Evolutionary conservation across 2,329 filamentous ascomycete genomes (phyloP).

Genomic region (Aspergillus sp.): DNA sequence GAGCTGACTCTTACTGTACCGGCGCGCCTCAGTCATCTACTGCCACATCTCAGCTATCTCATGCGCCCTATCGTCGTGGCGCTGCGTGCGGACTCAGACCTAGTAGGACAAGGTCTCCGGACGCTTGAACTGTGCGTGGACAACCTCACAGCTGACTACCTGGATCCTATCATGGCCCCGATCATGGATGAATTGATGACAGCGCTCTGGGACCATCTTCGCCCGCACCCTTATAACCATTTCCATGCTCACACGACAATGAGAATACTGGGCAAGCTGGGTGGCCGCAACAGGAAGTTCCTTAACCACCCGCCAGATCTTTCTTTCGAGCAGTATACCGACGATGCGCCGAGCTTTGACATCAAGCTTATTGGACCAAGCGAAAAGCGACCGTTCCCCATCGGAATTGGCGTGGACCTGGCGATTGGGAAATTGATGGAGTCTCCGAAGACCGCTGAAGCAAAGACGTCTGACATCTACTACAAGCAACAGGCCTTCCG

Average conservation of each 20-base stretch:
- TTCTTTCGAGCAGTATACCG: constrained; percentile 77
- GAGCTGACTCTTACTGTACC: constrained; percentile 96
- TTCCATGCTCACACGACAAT: constrained; percentile 98
- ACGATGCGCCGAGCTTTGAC: constrained; percentile 85
- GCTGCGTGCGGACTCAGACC: constrained; percentile 82
- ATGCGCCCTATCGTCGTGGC: constrained; percentile 98
- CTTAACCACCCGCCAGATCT: constrained; percentile 87
- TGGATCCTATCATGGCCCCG: constrained; percentile 98
- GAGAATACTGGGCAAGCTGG: constrained; percentile 93
- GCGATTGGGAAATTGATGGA: constrained; percentile 89
- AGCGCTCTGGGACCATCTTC: constrained; percentile 91
- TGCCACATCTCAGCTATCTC: constrained; percentile 92
- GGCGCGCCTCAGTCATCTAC: constrained; percentile 85
- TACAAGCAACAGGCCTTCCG: constrained; percentile 94
- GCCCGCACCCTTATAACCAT: constrained; percentile 91
- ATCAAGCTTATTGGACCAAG: constrained; percentile 86
- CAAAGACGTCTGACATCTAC: constrained; percentile 69
- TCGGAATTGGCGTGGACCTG: constrained; percentile 80
- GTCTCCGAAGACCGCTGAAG: constrained; percentile 60
- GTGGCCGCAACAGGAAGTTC: constrained; percentile 92
- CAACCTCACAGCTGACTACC: constrained; percentile 94
- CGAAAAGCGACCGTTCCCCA: constrained; percentile 82
- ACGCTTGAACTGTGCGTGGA: constrained; percentile 97
- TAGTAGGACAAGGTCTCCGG: constrained; percentile 89
- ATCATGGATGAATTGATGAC: constrained; percentile 99